Evolutionary conservation across 1,284 basidiomycete species (phyloP).

Genomic region (Austroboletus niveus): DNA sequence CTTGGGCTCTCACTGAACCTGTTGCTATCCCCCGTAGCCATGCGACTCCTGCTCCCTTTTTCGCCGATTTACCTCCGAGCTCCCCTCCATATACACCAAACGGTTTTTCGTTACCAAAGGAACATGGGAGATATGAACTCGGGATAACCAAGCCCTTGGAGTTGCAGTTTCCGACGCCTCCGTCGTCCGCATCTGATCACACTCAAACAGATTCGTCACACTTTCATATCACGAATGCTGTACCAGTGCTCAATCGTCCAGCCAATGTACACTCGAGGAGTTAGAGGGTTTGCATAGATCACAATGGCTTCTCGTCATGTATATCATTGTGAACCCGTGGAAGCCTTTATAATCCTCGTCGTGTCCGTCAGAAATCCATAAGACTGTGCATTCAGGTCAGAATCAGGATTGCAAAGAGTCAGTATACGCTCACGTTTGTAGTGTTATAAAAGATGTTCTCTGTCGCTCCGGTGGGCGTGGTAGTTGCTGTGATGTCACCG

Average conservation of each 20-base stretch:
- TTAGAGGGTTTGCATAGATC: no score
- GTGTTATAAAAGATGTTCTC: conserved; percentile 60
- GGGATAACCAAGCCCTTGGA: conserved; percentile 2
- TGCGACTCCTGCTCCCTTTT: background rate
- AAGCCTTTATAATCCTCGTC: conserved; percentile 33
- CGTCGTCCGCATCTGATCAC: background rate
- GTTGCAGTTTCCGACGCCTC: conserved; percentile 36
- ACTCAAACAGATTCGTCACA: background rate
- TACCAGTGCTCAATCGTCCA: background rate
- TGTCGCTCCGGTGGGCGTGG: conserved; percentile 56
- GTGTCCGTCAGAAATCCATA: conserved; percentile 64
- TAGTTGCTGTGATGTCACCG: conserved; percentile 58
- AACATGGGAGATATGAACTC: background rate
- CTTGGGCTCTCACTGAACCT: conserved; percentile 4
- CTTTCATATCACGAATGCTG: background rate
- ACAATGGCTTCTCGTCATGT: background rate
- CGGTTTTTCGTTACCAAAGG: background rate
- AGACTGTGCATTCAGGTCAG: conserved; percentile 34
- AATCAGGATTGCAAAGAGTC: conserved; percentile 6
- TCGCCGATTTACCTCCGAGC: background rate
- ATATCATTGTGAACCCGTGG: background rate
- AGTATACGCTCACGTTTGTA: conserved; percentile 42
- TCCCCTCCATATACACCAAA: background rate
- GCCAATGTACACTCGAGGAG: background rate
- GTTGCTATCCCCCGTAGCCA: background rate